Conservation (phyloP, 805 yeast genomes). For the Metschnikowia dekortorum region DNA sequence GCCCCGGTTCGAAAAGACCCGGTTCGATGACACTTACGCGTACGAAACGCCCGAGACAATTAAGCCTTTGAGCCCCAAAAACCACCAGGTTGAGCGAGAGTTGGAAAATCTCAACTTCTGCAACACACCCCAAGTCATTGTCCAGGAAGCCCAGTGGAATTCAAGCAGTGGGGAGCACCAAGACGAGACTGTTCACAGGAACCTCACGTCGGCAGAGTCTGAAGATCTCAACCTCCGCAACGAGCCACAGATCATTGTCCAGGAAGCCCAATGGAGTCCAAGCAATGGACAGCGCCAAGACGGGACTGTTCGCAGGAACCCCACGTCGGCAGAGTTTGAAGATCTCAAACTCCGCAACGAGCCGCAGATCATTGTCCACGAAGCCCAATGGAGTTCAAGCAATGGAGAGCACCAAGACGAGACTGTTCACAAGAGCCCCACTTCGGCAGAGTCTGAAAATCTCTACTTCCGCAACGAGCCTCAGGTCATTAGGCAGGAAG, state of each 20-base stretch:
- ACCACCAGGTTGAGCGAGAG: constrained; percentile 30
- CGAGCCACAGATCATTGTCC: neutral
- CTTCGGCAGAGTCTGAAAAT: constrained; percentile 12
- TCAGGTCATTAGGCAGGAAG: neutral
- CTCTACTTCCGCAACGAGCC: constrained; percentile 20
- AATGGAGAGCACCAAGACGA: constrained; percentile 8
- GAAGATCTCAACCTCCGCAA: constrained; percentile 23
- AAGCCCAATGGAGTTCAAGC: neutral
- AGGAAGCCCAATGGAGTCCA: neutral
- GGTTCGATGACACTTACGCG: constrained; percentile 1
- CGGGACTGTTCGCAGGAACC: constrained; percentile 13
- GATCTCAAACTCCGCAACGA: constrained; percentile 21
- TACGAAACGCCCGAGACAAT: constrained; percentile 19
- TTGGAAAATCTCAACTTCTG: constrained; percentile 26
- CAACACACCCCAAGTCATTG: neutral
- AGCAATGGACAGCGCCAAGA: constrained; percentile 6
- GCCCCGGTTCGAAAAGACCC: constrained; percentile 4
- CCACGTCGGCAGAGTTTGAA: constrained; percentile 14
- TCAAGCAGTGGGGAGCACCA: constrained; percentile 4
- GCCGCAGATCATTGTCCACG: neutral
- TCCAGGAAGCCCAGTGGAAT: neutral
- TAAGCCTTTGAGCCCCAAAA: constrained; percentile 34
- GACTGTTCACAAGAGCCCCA: constrained; percentile 12
- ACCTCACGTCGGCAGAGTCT: constrained; percentile 22
- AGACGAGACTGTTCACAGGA: constrained; percentile 11